Evolutionary conservation across 345 rosid species (phyloP), one percentile per base, ranked within the genome.

Genomic region (Ceriops zippeliana): DNA sequence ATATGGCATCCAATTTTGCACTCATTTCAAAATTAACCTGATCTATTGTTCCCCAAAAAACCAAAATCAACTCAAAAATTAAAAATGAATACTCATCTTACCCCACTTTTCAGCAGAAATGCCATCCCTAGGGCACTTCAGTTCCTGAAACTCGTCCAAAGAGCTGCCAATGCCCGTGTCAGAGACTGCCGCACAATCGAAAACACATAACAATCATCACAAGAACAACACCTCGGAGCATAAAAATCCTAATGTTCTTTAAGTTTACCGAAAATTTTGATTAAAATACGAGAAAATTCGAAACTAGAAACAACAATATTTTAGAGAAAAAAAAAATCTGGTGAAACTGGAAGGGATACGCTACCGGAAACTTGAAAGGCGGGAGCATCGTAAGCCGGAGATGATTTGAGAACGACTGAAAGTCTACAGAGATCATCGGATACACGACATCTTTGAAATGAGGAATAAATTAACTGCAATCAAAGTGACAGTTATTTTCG

Each of bases 401-500:
- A 76, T 54, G 73, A 72, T 73, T 69, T 72, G 74, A 93, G 83
- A 60, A 77, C 79, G 58, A 86, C 78, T 1, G 96, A 90, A 73
- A 93, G 70, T 71, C 93, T 76, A 80, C 93, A 90, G 32, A 83
- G 77, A 80, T 82, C 81, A 63, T 85, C 83, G n/a, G 88, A 69
- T 61, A 80, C 78, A 16, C 93, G 86, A 75, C 97, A 93, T 82
- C 98, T 76, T 78, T 84, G 93, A 70, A 87, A 81, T 46, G 96
- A 89, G 11, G 79, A 69, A 11, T 87, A 89, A 74, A 90, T 82
- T 61, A 87, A 76, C 98, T 90, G 83, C 81, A 73, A 75, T 2
- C 20, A 58, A 22, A 16, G 10, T 10, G 21, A 32, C 22, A 57
- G 37, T 15, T 9, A n/a, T 28, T 69, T 49, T 21, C 51, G 31